These are phyloP conservation scores for Plasmopara viticola DNA, from an alignment of 352 stramenopile genomes.

Conservation along the genomic window DNA sequence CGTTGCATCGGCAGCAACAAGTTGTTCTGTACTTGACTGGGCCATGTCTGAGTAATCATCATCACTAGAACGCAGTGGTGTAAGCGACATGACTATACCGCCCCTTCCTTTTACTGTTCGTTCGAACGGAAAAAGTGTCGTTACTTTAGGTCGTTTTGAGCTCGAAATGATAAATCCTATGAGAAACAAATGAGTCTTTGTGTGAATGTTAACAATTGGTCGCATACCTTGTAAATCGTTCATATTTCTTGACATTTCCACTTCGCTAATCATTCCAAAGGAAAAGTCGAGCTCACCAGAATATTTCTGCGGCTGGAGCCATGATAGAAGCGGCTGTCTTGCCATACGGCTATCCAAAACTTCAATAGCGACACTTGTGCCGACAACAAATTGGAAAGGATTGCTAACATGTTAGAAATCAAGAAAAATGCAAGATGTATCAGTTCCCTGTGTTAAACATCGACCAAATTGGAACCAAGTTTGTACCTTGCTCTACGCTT, in stretches of 20 bases:
- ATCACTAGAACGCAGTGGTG: conserved; percentile 27
- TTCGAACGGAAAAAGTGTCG: conserved; percentile 47
- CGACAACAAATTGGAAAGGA: conserved; percentile 69
- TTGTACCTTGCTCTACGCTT: conserved; percentile 53
- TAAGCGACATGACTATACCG: conserved; percentile 29
- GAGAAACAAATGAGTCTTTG: background rate
- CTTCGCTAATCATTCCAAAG: conserved; percentile 42
- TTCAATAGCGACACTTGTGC: conserved; percentile 57
- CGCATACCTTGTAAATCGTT: conserved; percentile 29
- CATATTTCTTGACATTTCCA: conserved; percentile 27
- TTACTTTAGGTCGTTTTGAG: conserved; percentile 27
- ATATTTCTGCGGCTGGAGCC: conserved; percentile 32
- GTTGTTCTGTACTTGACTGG: conserved; percentile 28
- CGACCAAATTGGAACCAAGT: background rate
- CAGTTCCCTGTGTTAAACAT: background rate
- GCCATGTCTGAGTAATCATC: conserved; percentile 31
- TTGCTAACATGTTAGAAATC: conserved; percentile 22
- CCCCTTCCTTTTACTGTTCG: conserved; percentile 19
- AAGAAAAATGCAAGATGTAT: conserved; percentile 2
- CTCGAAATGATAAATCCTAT: conserved; percentile 43
- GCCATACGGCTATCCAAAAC: conserved; percentile 65
- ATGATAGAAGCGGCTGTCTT: conserved; percentile 52
- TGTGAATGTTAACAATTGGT: background rate
- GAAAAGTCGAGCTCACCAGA: conserved; percentile 13
- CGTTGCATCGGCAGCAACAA: conserved; percentile 46